Evolutionary conservation across 345 rosid genomes (phyloP), one percentile per base, ranked within the genome.

Genomic region (Citrus maxima): DNA sequence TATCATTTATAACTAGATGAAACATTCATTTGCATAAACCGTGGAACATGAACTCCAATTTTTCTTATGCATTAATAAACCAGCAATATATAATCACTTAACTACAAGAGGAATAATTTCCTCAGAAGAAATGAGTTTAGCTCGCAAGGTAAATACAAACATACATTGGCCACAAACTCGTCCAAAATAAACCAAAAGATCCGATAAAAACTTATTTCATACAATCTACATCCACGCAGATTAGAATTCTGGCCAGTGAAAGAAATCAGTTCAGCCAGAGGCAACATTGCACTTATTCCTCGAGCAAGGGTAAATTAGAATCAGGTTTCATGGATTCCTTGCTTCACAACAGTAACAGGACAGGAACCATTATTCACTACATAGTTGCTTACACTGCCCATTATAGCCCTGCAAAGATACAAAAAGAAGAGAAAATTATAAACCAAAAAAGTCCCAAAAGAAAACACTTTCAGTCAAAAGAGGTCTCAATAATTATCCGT

Each of bases 361-460:
- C 98, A 93, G 7, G 80, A n/a, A 9, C 89, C 93, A 42, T 81
- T 89, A 80, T 89, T 90, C 82, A 90, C 93, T 66, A 92, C 95
- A 80, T 86, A 85, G 88, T 88, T 93, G 90, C 98, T 93, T 7
- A 93, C 96, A 76, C 98, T 90, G 70, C 98, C 98, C 88, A 92
- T 35, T 63, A 93, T 90, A 74, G 83, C 93, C 86, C 93, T 92
- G 88, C 65, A 76, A 64, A n/a, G 7, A 49, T 21, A 59, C 28
- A 66, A 16, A 32, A 5, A 59, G 6, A 25, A 28, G 14, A 34
- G 8, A 67, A 10, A 18, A 3, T 8, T 13, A n/a, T 73, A 30
- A 46, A n/a, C 42, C 24, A 67, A 61, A 22, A 38, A 66, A 34
- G 64, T 21, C n/a, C 19, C 21, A 5, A n/a, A 9, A 18, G 12